Evolutionary conservation across 2,329 filamentous ascomycete species (phyloP), one percentile per base, ranked within the genome.

Genomic region (Cladobotryum mycophilum): DNA sequence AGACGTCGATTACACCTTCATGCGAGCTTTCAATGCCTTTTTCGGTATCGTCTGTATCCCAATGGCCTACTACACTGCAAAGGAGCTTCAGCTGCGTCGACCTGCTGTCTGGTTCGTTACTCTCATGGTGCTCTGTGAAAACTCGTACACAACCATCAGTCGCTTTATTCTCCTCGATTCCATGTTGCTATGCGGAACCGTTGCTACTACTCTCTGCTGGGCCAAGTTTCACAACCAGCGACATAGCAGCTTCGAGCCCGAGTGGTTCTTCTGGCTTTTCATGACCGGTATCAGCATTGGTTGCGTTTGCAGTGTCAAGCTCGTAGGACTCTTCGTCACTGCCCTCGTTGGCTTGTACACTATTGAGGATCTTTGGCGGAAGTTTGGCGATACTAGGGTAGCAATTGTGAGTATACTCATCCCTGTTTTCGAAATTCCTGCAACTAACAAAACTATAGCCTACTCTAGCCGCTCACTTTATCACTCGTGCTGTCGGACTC

Each of bases 91-190:
- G 66, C 85, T 97, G 66, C 85, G 83, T 65, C 84, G 87, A 58
- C 85, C 89, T 40, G 87, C 91, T 45, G 89, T 96, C 59, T 99
- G 93, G 93, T 79, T 99, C 51, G 85, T 97, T 52, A 93, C 91
- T 17, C 76, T 97, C 61, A 96, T 96, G 89, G 91, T 99, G 41
- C 82, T 99, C 40, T 99, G 90, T 76, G 93, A 99, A 71, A 99
- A 99, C 76, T 97, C 93, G 47, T 99, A 97, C 75, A 96, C 93
- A 45, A 97, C 95, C 33, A 99, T 99, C 70, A 96, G 91, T 72
- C 84, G 93, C 54, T 99, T 99, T 68, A 97, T 99, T 62, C 84
- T 99, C 20, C 84, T 99, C 62, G 93, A 99, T 70, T 97, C 93
- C 1, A 99, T 99, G 93, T 81, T 99, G 47, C 81, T 99, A 37